Percentiles rank a stretch among this genome's conserved stretches.
phyloP scores from a whole-genome alignment of 129 eudicot genomes.

The Smallanthus sonchifolius region DNA sequence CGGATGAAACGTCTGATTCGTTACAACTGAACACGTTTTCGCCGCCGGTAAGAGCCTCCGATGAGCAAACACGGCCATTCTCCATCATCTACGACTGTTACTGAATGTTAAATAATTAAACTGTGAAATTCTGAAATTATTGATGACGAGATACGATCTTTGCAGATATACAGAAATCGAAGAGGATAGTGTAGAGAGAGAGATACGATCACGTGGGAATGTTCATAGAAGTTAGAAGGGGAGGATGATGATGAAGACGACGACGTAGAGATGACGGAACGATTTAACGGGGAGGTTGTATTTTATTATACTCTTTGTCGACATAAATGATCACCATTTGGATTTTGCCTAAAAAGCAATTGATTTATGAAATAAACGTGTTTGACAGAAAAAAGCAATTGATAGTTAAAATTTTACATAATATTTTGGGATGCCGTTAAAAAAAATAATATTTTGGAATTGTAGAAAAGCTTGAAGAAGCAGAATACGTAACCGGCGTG shows the following conservation, averaged over 20 bases:
- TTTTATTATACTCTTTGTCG: neutral
- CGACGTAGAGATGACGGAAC: slow-evolving; percentile 21
- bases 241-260: slow-evolving; percentile 1
- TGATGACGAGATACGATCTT: neutral
- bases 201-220: neutral
- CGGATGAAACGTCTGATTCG: slow-evolving; percentile 50
- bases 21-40: slow-evolving; percentile 64
- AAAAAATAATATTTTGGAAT: too few species aligned
- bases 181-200: neutral
- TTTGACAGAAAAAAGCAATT: neutral
- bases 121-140: slow-evolving; percentile 7
- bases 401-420: too few species aligned
- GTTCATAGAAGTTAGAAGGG: neutral
- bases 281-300: slow-evolving; percentile 25
- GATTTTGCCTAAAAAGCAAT: neutral
- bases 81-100: slow-evolving; percentile 15
- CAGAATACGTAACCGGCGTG: too few species aligned
- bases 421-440: too few species aligned
- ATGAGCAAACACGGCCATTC: slow-evolving; percentile 41
- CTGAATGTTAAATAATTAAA: slow-evolving; percentile 6
- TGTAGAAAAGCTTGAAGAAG: too few species aligned
- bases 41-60: slow-evolving; percentile 60
- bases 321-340: neutral
- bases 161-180: neutral
- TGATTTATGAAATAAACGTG: neutral